Conservation (phyloP, 2,329 filamentous ascomycete genomes). For the Fusarium sp. region DNA sequence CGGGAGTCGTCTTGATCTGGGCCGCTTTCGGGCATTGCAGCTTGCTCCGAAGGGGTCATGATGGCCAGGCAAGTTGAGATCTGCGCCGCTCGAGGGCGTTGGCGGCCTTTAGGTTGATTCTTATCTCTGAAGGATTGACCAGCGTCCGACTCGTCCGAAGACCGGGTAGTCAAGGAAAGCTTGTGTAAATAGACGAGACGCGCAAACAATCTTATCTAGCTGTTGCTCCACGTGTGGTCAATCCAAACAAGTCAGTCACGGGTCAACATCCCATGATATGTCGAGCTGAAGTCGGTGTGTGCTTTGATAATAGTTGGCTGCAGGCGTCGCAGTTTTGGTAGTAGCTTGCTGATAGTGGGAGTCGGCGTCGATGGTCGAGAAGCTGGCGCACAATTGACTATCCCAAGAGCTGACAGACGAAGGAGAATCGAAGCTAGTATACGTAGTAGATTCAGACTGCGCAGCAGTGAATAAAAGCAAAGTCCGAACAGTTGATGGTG, state of each 20-base stretch:
- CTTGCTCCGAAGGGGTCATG: conserved; percentile 30
- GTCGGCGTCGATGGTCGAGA: conserved; percentile 38
- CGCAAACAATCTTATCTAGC: conserved; percentile 28
- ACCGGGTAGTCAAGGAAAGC: conserved; percentile 20
- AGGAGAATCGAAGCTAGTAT: conserved; percentile 7
- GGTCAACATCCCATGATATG: conserved; percentile 44
- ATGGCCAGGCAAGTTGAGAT: conserved; percentile 29
- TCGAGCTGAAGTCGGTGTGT: conserved; percentile 41
- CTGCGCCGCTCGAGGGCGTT: conserved; percentile 27
- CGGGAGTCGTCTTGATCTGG: conserved; percentile 38
- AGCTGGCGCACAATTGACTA: conserved; percentile 20
- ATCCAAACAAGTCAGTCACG: conserved; percentile 34
- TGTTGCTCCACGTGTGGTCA: conserved; percentile 30
- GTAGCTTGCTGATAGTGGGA: conserved; percentile 43
- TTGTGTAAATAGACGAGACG: conserved; percentile 27
- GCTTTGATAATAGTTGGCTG: conserved; percentile 33
- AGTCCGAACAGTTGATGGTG: conserved; percentile 20
- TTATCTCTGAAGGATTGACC: conserved; percentile 25
- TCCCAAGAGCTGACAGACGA: conserved; percentile 9
- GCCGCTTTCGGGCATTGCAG: conserved; percentile 13
- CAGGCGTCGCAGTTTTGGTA: conserved; percentile 37
- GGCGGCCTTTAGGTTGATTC: conserved; percentile 30
- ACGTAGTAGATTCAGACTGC: conserved; percentile 10
- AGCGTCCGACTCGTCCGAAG: neutral
- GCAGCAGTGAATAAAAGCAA: conserved; percentile 31